Evolutionary conservation across 306 rosid genomes (phyloP), one percentile per base, ranked within the genome.

Genomic region (Lupinus albus): DNA sequence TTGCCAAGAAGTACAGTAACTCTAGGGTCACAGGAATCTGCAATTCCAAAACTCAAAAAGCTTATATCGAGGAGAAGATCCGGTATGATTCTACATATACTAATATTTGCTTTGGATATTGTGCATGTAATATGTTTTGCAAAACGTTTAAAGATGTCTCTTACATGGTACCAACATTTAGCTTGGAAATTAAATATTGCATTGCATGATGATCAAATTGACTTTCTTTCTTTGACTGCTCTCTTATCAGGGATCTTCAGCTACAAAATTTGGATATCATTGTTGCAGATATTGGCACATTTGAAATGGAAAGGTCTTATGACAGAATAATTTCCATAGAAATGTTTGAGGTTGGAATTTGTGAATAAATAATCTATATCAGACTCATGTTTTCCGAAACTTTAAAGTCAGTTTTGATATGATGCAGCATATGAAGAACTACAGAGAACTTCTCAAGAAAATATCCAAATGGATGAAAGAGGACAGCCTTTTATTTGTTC

Each of bases 401-500:
- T 61, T 73, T 60, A 33, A 16, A 65, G 51, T 21, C 20, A 33
- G 32, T 36, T 75, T 41, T 67, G 59, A 33, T 39, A 39, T 63
- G 80, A 61, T 36, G 67, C 82, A 92, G 98, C 96, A 89, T 81
- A 89, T 92, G 98, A 92, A 92, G 87, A 92, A 92, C 83, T 92
- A 92, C 39, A 80, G 72, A 77, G 86, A 86, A 36, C 98, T 92
- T 78, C 87, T 89, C 66, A 84, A 87, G 71, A 92, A 89, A 83
- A 92, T 92, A 84, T 86, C 96, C 71, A 75, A 59, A 39, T 92
- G 96, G 98, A 81, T 89, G 96, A 84, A 89, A 70, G 84, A 84
- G 70, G 93, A 89, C 39, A 38, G 88, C 76, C 86, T 86, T 71
- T 83, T 92, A 18, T 89, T 89, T 83, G 86, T 89, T 77, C 87